A percentile compares a stretch with the other conserved stretches of the same genome.
These are phyloP conservation scores for Penicillium sp. DNA, from an alignment of 2,329 filamentous ascomycete species.

Conservation along the genomic window DNA sequence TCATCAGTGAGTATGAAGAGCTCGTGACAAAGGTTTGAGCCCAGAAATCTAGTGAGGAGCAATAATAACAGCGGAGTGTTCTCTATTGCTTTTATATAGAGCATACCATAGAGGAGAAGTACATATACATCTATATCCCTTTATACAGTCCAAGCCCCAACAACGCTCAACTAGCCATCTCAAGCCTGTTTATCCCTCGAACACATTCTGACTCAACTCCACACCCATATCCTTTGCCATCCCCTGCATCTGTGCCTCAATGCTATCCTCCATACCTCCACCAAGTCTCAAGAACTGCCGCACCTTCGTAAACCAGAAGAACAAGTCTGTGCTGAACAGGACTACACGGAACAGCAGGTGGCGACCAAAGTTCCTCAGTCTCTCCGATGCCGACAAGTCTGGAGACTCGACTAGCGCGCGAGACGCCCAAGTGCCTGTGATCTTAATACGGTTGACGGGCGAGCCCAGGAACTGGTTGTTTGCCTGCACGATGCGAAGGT, in stretches of 20 bases:
- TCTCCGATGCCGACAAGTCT: conserved; percentile 54
- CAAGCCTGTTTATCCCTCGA: conserved; percentile 69
- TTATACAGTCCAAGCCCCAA: no score
- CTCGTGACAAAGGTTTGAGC: no score
- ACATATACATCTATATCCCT: no score
- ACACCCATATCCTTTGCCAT: conserved; percentile 89
- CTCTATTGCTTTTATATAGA: no score
- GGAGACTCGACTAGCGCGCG: conserved; percentile 66
- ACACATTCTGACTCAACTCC: conserved; percentile 77
- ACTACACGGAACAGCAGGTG: conserved; percentile 77
- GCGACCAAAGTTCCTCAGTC: conserved; percentile 60
- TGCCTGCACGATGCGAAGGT: conserved; percentile 84
- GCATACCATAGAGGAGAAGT: no score
- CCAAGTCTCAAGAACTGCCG: conserved; percentile 68
- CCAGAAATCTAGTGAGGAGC: no score
- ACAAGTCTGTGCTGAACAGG: conserved; percentile 64
- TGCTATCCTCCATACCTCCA: conserved; percentile 84
- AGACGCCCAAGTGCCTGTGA: conserved; percentile 83
- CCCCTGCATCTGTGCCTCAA: conserved; percentile 75
- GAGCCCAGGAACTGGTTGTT: conserved; percentile 87
- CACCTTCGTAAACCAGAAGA: conserved; percentile 73
- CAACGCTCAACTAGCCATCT: no score
- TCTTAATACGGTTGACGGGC: conserved; percentile 84
- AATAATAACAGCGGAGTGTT: no score
- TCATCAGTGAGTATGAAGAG: no score